These are phyloP conservation scores for Apophysomyces ossiformis DNA, from an alignment of 371 early-diverging fungal species.

Conservation along the genomic window DNA sequence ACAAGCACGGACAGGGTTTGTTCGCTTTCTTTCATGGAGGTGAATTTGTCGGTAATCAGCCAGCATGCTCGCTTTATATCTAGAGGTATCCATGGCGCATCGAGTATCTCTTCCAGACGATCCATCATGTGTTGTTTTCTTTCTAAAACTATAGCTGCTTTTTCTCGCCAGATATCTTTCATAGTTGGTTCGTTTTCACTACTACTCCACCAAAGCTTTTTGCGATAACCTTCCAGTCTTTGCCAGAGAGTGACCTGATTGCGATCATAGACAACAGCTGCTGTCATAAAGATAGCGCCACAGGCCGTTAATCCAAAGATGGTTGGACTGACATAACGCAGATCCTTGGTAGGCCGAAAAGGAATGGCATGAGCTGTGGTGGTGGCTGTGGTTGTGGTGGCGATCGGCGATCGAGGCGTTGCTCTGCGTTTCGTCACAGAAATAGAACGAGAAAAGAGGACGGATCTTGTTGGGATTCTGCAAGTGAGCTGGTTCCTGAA, in stretches of 20 bases:
- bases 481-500: not conserved
- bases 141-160: not conserved
- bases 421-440: not conserved
- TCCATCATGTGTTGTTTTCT: not conserved
- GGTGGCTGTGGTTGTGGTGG: not conserved
- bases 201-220: not conserved
- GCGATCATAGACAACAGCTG: slow-evolving; percentile 9
- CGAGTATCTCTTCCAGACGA: not conserved
- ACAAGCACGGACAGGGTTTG: slow-evolving; percentile 52
- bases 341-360: not conserved
- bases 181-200: not conserved
- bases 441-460: not conserved
- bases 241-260: slow-evolving; percentile 9
- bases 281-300: slow-evolving; percentile 5
- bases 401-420: not conserved
- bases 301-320: slow-evolving; percentile 7
- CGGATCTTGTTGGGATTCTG: not conserved
- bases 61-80: slow-evolving; percentile 3
- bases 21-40: slow-evolving; percentile 25
- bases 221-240: not conserved
- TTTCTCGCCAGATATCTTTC: slow-evolving; percentile 7
- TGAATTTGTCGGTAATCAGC: not conserved
- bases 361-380: not conserved
- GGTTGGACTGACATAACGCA: slow-evolving; percentile 4
- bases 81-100: not conserved